Evolutionary conservation across 768 basidiomycete species (phyloP).

Genomic region (Tricholoma matsutake): DNA sequence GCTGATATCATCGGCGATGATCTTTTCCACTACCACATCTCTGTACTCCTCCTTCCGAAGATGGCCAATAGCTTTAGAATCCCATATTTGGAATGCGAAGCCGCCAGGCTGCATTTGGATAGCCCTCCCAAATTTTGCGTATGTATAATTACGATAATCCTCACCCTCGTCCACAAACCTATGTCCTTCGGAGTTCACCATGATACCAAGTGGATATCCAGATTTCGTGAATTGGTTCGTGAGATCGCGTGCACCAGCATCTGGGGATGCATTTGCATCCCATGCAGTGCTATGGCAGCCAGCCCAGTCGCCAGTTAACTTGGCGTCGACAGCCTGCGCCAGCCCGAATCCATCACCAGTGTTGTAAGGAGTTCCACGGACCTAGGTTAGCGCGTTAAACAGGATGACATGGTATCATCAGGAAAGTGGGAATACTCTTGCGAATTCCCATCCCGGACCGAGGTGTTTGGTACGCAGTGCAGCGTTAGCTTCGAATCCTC

Average conservation of each 20-base stretch:
- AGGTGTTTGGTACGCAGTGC: conserved; percentile 51
- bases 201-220: conserved; percentile 68
- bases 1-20: conserved; percentile 43
- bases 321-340: conserved; percentile 48
- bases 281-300: conserved; percentile 74
- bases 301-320: conserved; percentile 59
- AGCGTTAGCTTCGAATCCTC: conserved; percentile 61
- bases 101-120: conserved; percentile 58
- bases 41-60: conserved; percentile 67
- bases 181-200: conserved; percentile 55
- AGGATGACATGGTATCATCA: background rate
- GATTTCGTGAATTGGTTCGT: conserved; percentile 76
- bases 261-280: conserved; percentile 57
- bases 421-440: conserved; percentile 38
- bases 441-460: conserved; percentile 56
- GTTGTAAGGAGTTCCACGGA: conserved; percentile 72
- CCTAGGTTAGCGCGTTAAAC: conserved; percentile 29
- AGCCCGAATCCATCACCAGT: conserved; percentile 60
- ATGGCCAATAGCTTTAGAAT: conserved; percentile 38
- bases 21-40: conserved; percentile 55
- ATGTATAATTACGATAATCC: conserved; percentile 72
- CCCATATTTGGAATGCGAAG: conserved; percentile 66
- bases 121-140: conserved; percentile 63
- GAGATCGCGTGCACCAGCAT: conserved; percentile 51
- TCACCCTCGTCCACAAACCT: conserved; percentile 73